Base-by-base conservation (phyloP, 176 grass and related monocot genomes). In the Musa itinerans region DNA sequence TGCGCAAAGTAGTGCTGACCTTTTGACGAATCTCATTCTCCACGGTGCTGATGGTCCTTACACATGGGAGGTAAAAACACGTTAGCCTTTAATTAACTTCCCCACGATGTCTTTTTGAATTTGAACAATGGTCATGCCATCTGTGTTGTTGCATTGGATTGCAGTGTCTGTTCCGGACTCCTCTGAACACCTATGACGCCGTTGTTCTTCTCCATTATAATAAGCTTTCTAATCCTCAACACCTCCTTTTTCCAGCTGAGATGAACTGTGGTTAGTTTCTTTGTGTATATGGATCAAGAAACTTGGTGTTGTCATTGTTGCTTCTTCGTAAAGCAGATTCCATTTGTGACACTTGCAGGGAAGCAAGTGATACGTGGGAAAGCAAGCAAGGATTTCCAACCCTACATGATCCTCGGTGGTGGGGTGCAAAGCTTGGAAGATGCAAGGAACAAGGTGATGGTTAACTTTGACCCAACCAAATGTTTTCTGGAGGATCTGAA, bases 101-200 rank as follows among this genome's bases (percentile, higher is more conserved):
- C 8, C 1, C 3, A 17, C 34, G 50, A 49, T 10, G 6, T 50
- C 67, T 75, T 6, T 26, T 53, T 68, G n/a, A 53, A 48, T 22
- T 34, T 9, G 7, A 67, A 69, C 21, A 68, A 67, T 17, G 21
- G 1, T 69, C 16, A 54, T 23, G 27, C 11, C 7, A 10, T 77
- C 53, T 27, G 11, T 27, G 11, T 54, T 50, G 75, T 66, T 83
- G 34, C n/a, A 56, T 62, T 86, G 52, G n/a, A 29, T 78, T 23
- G 57, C 62, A 96, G 89, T 96, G 81, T 75, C 63, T 91, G 9
- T 89, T 87, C 72, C 86, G 76, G 65, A 98, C 95, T 48, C 95
- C 95, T 73, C 82, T 98, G 83, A 94, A 81, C 77, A 98, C 93
- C 63, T 98, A 98, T 78, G 95, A 98, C 76, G 95, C 90, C 53